phyloP scores from a whole-genome alignment of 768 basidiomycete species.

The Naganishia randhawae region DNA sequence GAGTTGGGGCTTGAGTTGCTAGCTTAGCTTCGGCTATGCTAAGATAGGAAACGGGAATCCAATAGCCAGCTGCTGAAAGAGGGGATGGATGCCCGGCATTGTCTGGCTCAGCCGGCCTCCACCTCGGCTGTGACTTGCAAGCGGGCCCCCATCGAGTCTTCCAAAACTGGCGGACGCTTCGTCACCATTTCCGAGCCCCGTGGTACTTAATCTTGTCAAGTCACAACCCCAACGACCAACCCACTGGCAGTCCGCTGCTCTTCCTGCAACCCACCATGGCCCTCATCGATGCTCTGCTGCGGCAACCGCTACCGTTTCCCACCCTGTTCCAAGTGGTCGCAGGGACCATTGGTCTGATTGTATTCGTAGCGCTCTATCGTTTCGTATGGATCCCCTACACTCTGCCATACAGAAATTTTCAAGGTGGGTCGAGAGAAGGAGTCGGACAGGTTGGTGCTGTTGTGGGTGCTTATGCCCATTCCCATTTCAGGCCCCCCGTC shows the following conservation, averaged over 20 bases:
- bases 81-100: too few relatives aligned
- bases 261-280: neutral
- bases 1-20: too few relatives aligned
- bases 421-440: neutral
- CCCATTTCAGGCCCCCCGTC: neutral
- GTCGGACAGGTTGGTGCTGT: neutral
- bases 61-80: too few relatives aligned
- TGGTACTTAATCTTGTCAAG: too few relatives aligned
- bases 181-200: too few relatives aligned
- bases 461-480: neutral
- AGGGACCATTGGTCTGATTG: neutral
- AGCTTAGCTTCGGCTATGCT: too few relatives aligned
- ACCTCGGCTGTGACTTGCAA: too few relatives aligned
- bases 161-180: too few relatives aligned
- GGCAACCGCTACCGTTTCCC: neutral
- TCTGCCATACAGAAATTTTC: slow-evolving; percentile 26
- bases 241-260: neutral
- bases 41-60: too few relatives aligned
- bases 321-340: neutral
- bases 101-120: too few relatives aligned
- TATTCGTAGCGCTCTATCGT: neutral
- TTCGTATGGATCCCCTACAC: slow-evolving; percentile 6
- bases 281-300: slow-evolving; percentile 1
- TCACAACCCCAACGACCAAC: neutral
- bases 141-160: too few relatives aligned